These are phyloP conservation scores for Saussurea involucrata DNA, from an alignment of 129 eudicot genomes.

Conservation along the genomic window DNA sequence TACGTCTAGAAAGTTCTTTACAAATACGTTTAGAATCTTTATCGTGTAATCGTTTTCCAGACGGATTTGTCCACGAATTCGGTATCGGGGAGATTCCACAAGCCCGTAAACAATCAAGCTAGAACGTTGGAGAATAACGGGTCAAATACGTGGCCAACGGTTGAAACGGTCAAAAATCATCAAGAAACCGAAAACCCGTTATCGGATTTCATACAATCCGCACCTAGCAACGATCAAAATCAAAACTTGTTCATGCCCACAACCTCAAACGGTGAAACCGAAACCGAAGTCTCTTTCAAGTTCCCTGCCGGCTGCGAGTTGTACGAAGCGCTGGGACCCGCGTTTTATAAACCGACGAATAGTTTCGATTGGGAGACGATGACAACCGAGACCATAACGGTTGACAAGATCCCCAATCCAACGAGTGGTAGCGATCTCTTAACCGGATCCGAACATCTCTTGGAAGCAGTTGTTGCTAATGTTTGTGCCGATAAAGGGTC, in stretches of 20 bases:
- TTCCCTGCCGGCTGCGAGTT: slow-evolving; percentile 73
- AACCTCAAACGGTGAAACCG: slow-evolving; percentile 15
- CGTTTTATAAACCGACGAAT: slow-evolving; percentile 39
- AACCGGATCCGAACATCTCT: slow-evolving; percentile 55
- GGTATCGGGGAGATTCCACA: slow-evolving; percentile 29
- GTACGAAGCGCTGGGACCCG: slow-evolving; percentile 78
- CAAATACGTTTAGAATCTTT: slow-evolving; percentile 11
- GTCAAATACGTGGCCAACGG: slow-evolving; percentile 27
- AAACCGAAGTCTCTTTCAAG: slow-evolving; percentile 25
- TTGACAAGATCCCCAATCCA: slow-evolving; percentile 40
- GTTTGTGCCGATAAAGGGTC: slow-evolving; percentile 34
- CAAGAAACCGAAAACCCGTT: slow-evolving; percentile 30
- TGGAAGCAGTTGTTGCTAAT: slow-evolving; percentile 87
- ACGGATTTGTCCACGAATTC: slow-evolving; percentile 53
- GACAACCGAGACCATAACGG: slow-evolving; percentile 30
- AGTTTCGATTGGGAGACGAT: slow-evolving; percentile 33
- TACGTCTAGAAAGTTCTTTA: neutral
- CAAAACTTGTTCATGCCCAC: slow-evolving; percentile 18
- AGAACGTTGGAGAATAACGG: slow-evolving; percentile 21
- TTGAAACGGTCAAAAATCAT: slow-evolving; percentile 24
- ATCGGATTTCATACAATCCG: slow-evolving; percentile 26
- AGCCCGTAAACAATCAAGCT: slow-evolving; percentile 16
- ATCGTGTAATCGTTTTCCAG: slow-evolving; percentile 41
- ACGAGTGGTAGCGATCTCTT: slow-evolving; percentile 38
- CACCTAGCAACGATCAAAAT: slow-evolving; percentile 10